A percentile compares a stretch with the other conserved stretches of the same genome.
phyloP scores from a whole-genome alignment of 805 yeast genomes.

The Saturnispora dispora region DNA sequence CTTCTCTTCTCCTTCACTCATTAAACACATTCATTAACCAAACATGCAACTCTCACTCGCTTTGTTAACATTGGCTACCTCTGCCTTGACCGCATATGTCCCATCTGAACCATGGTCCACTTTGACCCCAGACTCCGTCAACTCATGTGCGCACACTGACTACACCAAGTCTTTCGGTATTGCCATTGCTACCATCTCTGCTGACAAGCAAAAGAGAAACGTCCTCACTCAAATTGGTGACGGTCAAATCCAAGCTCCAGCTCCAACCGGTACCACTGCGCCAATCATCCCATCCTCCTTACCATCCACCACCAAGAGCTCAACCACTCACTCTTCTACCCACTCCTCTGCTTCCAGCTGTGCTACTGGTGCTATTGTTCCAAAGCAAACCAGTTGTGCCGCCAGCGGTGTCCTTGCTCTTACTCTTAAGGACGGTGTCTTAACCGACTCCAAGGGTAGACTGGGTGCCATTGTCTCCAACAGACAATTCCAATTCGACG shows the following conservation, averaged over 20 bases:
- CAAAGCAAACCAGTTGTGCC: slow-evolving; percentile 28
- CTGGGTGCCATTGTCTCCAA: slow-evolving; percentile 52
- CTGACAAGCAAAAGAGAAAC: slow-evolving; percentile 25
- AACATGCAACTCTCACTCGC: slow-evolving; percentile 13
- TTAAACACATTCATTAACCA: neutral
- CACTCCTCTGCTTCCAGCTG: slow-evolving; percentile 17
- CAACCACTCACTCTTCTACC: slow-evolving; percentile 28
- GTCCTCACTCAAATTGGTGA: slow-evolving; percentile 36
- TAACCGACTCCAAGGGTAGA: slow-evolving; percentile 41
- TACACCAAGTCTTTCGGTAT: slow-evolving; percentile 58
- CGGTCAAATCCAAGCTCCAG: slow-evolving; percentile 37
- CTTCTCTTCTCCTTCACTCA: neutral
- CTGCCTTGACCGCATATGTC: slow-evolving; percentile 51
- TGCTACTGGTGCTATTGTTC: slow-evolving; percentile 18
- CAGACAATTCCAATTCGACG: slow-evolving; percentile 60
- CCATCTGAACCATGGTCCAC: slow-evolving; percentile 66
- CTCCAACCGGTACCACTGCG: slow-evolving; percentile 22
- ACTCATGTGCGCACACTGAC: slow-evolving; percentile 43
- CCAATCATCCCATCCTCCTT: slow-evolving; percentile 41
- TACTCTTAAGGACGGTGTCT: slow-evolving; percentile 33
- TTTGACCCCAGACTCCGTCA: slow-evolving; percentile 49
- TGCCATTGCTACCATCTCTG: slow-evolving; percentile 47
- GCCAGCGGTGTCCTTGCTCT: slow-evolving; percentile 33
- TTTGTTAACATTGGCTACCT: slow-evolving; percentile 37
- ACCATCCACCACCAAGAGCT: slow-evolving; percentile 22